phyloP scores from a whole-genome alignment of 768 basidiomycete genomes.

The Thelephora aurantiotincta region DNA sequence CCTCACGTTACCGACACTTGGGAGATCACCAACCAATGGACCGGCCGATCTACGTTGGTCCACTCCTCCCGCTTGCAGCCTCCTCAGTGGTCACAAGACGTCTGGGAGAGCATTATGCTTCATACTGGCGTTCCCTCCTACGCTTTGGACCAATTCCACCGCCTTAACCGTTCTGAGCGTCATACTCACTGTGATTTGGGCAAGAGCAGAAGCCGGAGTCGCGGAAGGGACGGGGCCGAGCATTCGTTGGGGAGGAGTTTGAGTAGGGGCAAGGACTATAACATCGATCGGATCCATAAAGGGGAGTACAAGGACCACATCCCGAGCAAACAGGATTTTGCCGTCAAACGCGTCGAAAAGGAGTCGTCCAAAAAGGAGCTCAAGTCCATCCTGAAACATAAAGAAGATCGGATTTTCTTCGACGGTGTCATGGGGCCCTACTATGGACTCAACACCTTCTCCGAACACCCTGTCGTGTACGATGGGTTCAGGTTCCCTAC shows the following conservation, averaged over 20 bases:
- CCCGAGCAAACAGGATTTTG: neutral
- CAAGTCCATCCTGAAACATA: neutral
- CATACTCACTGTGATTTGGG: too few species aligned
- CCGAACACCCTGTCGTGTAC: neutral
- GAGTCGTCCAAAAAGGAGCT: neutral
- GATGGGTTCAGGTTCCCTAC: neutral
- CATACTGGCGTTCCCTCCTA: too few species aligned
- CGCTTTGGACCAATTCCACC: too few species aligned
- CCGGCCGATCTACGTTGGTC: too few species aligned
- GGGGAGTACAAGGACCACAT: neutral
- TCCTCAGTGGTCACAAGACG: too few species aligned
- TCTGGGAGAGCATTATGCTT: too few species aligned
- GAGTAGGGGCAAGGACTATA: neutral
- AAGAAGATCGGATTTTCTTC: neutral
- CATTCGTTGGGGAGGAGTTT: neutral
- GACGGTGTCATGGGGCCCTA: neutral
- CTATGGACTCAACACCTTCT: neutral
- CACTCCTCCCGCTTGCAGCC: too few species aligned
- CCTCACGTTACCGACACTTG: too few species aligned
- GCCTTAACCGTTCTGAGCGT: too few species aligned
- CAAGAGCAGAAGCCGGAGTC: too few species aligned
- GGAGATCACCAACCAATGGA: too few species aligned
- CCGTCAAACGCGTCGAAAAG: neutral
- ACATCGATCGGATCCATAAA: neutral
- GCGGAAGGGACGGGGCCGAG: neutral